Percentiles rank a stretch among this genome's conserved stretches.
Evolutionary conservation across 208 protist species (phyloP).

Genomic region (Leishmania tarentolae): DNA sequence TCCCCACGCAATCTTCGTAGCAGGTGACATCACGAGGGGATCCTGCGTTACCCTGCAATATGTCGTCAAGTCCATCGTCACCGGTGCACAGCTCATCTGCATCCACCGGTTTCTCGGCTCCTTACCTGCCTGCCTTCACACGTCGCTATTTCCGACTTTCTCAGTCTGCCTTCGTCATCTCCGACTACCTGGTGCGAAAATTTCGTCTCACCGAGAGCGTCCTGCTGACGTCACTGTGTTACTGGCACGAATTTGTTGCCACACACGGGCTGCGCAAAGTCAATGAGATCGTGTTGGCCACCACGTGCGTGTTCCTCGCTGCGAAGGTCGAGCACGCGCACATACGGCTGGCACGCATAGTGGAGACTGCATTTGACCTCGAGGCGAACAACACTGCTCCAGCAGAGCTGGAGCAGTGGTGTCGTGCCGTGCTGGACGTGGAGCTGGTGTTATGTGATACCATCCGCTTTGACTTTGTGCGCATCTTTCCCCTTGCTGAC

Average conservation of each 20-base stretch:
- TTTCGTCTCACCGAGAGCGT: constrained; percentile 63
- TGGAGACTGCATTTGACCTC: constrained; percentile 69
- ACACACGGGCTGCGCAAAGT: constrained; percentile 57
- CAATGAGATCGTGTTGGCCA: constrained; percentile 74
- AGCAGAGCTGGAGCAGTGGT: constrained; percentile 53
- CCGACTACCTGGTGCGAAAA: constrained; percentile 61
- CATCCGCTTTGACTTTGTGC: constrained; percentile 81
- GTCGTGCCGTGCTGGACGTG: constrained; percentile 63
- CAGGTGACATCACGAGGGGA: neutral
- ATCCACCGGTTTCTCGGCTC: constrained; percentile 17
- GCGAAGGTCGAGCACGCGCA: constrained; percentile 87
- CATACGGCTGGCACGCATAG: constrained; percentile 61
- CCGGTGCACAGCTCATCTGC: constrained; percentile 28
- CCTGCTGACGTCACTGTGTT: constrained; percentile 72
- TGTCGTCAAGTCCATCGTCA: constrained; percentile 29
- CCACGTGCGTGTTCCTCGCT: constrained; percentile 83
- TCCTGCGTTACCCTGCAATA: neutral
- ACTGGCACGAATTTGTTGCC: constrained; percentile 85
- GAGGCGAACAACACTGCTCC: constrained; percentile 15
- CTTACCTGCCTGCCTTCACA: constrained; percentile 47
- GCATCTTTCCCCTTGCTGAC: constrained; percentile 54
- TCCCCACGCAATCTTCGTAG: neutral
- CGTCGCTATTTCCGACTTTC: constrained; percentile 58
- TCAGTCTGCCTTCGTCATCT: constrained; percentile 69
- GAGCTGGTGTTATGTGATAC: constrained; percentile 81